A percentile compares a stretch with the other conserved stretches of the same genome.
Conservation (phyloP, 2,329 filamentous ascomycete species). For the Sporothrix pseudoabietina region DNA sequence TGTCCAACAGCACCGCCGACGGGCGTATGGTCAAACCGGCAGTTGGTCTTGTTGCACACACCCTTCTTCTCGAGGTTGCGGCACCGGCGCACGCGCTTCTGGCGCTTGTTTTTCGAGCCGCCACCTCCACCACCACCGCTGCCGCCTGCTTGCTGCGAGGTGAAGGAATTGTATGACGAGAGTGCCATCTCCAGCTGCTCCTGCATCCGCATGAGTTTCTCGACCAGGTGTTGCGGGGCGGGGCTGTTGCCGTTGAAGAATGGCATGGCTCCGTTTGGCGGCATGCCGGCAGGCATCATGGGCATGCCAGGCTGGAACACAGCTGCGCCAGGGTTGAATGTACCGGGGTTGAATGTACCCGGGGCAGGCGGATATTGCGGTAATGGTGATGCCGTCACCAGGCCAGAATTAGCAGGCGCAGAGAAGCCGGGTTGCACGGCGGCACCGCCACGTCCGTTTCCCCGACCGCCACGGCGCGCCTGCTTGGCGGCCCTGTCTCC, state of each 20-base stretch:
- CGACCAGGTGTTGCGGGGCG: constrained; percentile 56
- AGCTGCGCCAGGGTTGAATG: constrained; percentile 5
- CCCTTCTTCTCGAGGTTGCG: constrained; percentile 73
- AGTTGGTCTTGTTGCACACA: constrained; percentile 69
- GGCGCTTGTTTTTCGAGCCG: constrained; percentile 29
- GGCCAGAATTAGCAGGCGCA: background rate
- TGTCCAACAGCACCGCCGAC: background rate
- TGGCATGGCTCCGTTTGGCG: background rate
- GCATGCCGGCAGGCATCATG: background rate
- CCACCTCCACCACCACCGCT: too few species aligned
- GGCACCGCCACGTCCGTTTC: constrained; percentile 39
- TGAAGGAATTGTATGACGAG: constrained; percentile 36
- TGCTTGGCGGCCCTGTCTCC: constrained; percentile 59
- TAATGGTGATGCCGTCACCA: background rate
- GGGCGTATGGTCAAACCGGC: constrained; percentile 65
- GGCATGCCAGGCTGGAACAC: background rate
- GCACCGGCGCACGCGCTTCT: constrained; percentile 56
- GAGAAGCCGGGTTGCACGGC: background rate
- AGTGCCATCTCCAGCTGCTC: constrained; percentile 51
- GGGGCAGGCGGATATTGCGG: background rate
- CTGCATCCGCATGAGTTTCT: constrained; percentile 63
- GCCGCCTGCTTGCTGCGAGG: constrained; percentile 36
- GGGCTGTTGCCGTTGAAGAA: background rate
- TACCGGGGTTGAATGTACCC: constrained; percentile 3
- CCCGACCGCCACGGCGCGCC: constrained; percentile 54